Evolutionary conservation across 2,329 filamentous ascomycete genomes (phyloP), one percentile per base, ranked within the genome.

Genomic region (Trichoderma semiorbis): DNA sequence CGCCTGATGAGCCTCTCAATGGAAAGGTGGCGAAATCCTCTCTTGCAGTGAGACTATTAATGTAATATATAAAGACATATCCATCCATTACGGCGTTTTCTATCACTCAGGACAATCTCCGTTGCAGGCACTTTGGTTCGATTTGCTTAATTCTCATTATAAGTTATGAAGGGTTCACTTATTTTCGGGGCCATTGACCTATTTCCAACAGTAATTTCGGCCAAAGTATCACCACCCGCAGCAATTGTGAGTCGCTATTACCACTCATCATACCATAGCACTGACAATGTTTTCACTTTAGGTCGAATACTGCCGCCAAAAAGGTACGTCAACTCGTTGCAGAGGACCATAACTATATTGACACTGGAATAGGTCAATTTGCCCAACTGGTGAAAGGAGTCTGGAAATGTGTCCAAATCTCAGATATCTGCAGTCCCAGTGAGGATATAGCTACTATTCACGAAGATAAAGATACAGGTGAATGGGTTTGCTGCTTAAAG

Each of bases 381-480:
- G 57, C 67, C 7, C 67, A 62, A 5, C 26, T 53, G n/a, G 57
- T 69, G 4, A 69, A 63, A 26, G 67, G 57, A 26, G 16, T 8
- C 2, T 69, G 67, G 67, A 69, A 69, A 28, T 69, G 67, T 18
- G 67, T 55, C 43, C 39, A 63, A 24, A 32, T 55, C 7, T 69
- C 57, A 0, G 67, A 69, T 3, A 28, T 69, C 18, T 69, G 67
- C n/a, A 24, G 21, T 16, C 36, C 26, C 3, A 10, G 58, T n/a
- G 57, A 69, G 10, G 39, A 69, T 8, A 8, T 30, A 7, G 18
- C 2, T 2, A 69, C 67, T 14, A 28, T 69, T n/a, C 67, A 69
- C n/a, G 16, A n/a, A 1, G 39, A 69, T 63, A 8, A 28, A 14
- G 67, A 69, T 12, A 69, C 28, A 2, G 67, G 57, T 1, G 24